Conservation (phyloP, 2,329 filamentous ascomycete species). For the Fusarium hainanense region DNA sequence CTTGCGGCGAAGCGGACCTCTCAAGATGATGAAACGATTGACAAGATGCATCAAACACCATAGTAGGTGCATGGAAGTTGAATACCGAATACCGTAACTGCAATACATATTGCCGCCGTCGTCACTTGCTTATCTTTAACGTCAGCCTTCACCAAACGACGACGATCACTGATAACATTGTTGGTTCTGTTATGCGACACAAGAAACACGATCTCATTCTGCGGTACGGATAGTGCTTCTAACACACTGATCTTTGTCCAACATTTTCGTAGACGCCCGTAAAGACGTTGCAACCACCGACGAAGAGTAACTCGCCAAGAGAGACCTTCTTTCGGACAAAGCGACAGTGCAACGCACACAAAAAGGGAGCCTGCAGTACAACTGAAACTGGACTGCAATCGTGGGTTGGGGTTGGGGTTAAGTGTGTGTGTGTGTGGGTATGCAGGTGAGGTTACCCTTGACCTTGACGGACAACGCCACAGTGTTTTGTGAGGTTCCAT, state of each 20-base stretch:
- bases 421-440: constrained; percentile 18
- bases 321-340: constrained; percentile 27
- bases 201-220: constrained; percentile 10
- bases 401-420: constrained; percentile 27
- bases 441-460: constrained; percentile 22
- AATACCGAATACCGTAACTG: constrained; percentile 4
- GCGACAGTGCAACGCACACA: constrained; percentile 13
- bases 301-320: constrained; percentile 33
- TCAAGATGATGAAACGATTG: constrained; percentile 21
- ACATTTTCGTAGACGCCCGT: constrained; percentile 24
- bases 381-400: constrained; percentile 6
- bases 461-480: constrained; percentile 22
- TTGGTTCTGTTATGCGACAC: constrained; percentile 7
- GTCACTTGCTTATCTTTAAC: constrained; percentile 28
- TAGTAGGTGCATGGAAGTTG: not conserved
- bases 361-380: not conserved
- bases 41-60: constrained; percentile 8
- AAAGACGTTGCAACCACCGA: constrained; percentile 20
- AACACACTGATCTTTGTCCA: constrained; percentile 1
- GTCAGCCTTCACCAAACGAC: constrained; percentile 14
- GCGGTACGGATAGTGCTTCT: not conserved
- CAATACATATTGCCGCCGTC: constrained; percentile 30
- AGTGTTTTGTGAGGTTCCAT: constrained; percentile 13
- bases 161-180: constrained; percentile 20
- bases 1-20: constrained; percentile 27